Percentiles rank a stretch among this genome's conserved stretches.
These are phyloP conservation scores for Aspergillus caelatus DNA, from an alignment of 2,329 filamentous ascomycete genomes.

Conservation along the genomic window DNA sequence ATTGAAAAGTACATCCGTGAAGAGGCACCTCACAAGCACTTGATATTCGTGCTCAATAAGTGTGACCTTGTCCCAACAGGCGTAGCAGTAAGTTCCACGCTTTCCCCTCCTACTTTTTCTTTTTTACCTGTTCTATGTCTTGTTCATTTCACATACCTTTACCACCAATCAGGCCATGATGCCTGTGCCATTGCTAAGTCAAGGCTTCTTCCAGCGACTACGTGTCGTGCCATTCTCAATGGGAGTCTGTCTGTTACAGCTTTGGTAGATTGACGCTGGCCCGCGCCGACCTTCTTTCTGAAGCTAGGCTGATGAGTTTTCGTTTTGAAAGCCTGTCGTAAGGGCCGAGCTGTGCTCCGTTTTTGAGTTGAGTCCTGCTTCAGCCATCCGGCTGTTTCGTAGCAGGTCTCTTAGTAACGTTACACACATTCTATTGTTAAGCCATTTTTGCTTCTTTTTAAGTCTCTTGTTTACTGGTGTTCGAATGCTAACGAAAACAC, in stretches of 20 bases:
- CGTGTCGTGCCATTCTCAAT: conserved; percentile 60
- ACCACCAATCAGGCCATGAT: conserved; percentile 22
- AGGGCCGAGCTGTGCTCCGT: conserved; percentile 78
- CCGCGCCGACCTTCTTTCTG: conserved; percentile 68
- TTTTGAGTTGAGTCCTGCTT: conserved; percentile 93
- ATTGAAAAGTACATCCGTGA: conserved; percentile 92
- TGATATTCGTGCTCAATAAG: conserved; percentile 88
- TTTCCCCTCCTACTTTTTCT: conserved; percentile 12
- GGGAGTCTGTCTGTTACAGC: conserved; percentile 96
- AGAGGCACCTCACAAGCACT: conserved; percentile 94
- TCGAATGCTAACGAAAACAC: conserved; percentile 33
- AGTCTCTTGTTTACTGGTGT: conserved; percentile 28
- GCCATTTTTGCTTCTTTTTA: conserved; percentile 42
- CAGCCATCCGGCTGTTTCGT: conserved; percentile 63
- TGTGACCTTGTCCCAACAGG: conserved; percentile 89
- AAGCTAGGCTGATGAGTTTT: conserved; percentile 70
- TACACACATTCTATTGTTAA: conserved; percentile 69
- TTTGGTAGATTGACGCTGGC: conserved; percentile 89
- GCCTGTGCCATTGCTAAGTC: conserved; percentile 75
- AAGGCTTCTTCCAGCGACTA: conserved; percentile 71
- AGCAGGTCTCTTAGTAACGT: conserved; percentile 98
- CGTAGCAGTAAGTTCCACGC: conserved; percentile 78
- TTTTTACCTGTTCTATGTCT: conserved; percentile 7
- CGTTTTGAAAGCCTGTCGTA: conserved; percentile 87
- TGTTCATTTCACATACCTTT: conserved; percentile 13